Evolutionary conservation across 108 stramenopile species (phyloP).

Genomic region (Pseudonitzschia pungens): DNA sequence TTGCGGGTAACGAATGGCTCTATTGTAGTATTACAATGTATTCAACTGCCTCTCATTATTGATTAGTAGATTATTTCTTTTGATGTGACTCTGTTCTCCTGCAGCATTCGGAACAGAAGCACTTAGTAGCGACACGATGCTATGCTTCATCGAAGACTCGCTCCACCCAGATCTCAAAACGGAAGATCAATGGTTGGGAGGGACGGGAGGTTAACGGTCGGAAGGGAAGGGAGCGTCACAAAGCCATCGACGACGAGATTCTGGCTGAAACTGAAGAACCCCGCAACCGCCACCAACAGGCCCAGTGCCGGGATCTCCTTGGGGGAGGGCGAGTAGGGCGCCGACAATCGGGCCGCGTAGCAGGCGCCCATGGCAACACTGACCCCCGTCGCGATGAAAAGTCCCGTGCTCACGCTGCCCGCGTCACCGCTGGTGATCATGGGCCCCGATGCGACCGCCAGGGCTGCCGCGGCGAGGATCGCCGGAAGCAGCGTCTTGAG

Average conservation of each 20-base stretch:
- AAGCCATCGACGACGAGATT: constrained; percentile 87
- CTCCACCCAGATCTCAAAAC: neutral
- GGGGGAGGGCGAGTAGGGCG: constrained; percentile 70
- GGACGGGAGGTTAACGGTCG: constrained; percentile 29
- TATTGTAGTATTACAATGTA: too few species aligned
- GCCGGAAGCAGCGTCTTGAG: constrained; percentile 70
- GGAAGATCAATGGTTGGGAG: constrained; percentile 34
- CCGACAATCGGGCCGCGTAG: constrained; percentile 66
- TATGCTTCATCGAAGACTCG: neutral
- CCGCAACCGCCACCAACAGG: constrained; percentile 76
- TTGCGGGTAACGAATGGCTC: too few species aligned
- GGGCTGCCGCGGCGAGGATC: constrained; percentile 57
- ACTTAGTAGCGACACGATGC: neutral
- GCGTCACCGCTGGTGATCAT: constrained; percentile 82
- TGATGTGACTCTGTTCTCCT: too few species aligned
- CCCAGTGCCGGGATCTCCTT: constrained; percentile 87
- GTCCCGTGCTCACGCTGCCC: constrained; percentile 55
- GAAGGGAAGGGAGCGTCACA: constrained; percentile 51
- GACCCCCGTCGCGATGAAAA: constrained; percentile 75
- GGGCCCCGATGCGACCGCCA: constrained; percentile 70
- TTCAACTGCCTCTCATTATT: too few species aligned
- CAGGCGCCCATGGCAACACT: constrained; percentile 59
- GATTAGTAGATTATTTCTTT: too few species aligned
- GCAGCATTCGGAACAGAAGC: too few species aligned
- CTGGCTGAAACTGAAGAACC: constrained; percentile 82